Base-by-base conservation (phyloP, 2,329 filamentous ascomycete genomes). In the Stromatinia cepivora region DNA sequence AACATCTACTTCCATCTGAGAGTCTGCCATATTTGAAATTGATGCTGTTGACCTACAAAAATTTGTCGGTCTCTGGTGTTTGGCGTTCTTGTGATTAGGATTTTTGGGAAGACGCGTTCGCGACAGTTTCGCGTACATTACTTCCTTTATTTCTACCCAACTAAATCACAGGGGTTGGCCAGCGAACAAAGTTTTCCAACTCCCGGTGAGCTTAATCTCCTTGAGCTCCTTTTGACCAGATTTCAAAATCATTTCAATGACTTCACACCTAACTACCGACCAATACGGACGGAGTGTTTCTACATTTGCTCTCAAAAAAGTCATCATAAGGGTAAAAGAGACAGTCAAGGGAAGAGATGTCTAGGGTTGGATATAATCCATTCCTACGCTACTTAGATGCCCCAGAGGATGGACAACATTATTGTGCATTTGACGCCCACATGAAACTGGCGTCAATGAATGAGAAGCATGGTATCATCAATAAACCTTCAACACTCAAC, bases 21-120 rank as follows among this genome's bases (percentile, higher is more conserved):
- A 74, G 31, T 79, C 78, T 56, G 77, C 77, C 81, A 82, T 83
- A 65, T 58, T 71, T 56, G 20, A 56, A 42, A 34, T 45, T 57
- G 31, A 42, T 53, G 57, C n/a, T 50, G 13, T 20, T 59, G 15
- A 50, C 11, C 28, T 39, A 25, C 28, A 39, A 52, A 52, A 64
- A 0, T 42, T 42, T 28, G 17, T n/a, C 22, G 3, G 34, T 5
- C 13, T 34, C 20, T 57, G 34, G 11, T 45, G 31, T 50, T 63
- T 59, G 42, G 9, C 34, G 31, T 57, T 67, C 39, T 39, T 28
- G 22, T 25, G 39, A 59, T 59, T 66, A 22, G 22, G 15, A 46
- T 9, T 25, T 25, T 28, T 34, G 28, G 57, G 57, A 62, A 68
- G 57, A 68, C 66, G 57, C 66, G 66, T 54, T 53, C 57, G 66